A percentile compares a stretch with the other conserved stretches of the same genome.
phyloP scores from a whole-genome alignment of 2,329 filamentous ascomycete genomes.

The Acrodontium crateriforme region DNA sequence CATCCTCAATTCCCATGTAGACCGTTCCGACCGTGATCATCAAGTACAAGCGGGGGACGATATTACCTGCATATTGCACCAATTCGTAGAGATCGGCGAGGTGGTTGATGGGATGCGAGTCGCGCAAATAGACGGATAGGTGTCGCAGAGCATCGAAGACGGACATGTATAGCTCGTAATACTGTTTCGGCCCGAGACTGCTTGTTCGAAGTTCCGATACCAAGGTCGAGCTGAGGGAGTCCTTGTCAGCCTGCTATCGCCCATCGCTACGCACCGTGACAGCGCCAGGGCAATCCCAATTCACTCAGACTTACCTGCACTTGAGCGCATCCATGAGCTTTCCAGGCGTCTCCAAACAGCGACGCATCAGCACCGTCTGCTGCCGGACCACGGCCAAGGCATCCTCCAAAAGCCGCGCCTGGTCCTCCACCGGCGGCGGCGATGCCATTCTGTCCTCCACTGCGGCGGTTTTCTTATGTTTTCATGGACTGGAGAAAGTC shows the following conservation, averaged over 20 bases:
- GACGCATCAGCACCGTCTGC: slow-evolving; percentile 93
- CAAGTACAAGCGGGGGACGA: slow-evolving; percentile 86
- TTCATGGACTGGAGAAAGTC: neutral
- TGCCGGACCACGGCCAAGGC: slow-evolving; percentile 91
- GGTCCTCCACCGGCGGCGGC: slow-evolving; percentile 37
- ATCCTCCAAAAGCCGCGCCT: slow-evolving; percentile 91
- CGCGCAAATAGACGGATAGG: slow-evolving; percentile 87
- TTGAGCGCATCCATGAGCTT: slow-evolving; percentile 99
- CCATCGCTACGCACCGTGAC: no score
- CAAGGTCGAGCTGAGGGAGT: slow-evolving; percentile 63
- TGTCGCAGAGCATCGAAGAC: slow-evolving; percentile 96
- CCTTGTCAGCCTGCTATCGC: no score
- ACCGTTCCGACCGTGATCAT: slow-evolving; percentile 99
- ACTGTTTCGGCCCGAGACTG: slow-evolving; percentile 95
- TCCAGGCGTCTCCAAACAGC: slow-evolving; percentile 89
- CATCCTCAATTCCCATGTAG: slow-evolving; percentile 97
- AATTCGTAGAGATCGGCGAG: slow-evolving; percentile 95
- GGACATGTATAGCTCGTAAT: slow-evolving; percentile 99
- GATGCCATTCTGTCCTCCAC: slow-evolving; percentile 18
- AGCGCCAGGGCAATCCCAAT: no score
- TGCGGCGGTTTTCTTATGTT: slow-evolving; percentile 5
- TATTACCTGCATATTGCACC: slow-evolving; percentile 96
- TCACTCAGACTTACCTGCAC: slow-evolving; percentile 83
- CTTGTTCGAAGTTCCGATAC: slow-evolving; percentile 97
- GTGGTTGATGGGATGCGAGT: slow-evolving; percentile 95